Base-by-base conservation (phyloP, 495 filamentous ascomycete genomes). In the Hypoxylon fuscum region DNA sequence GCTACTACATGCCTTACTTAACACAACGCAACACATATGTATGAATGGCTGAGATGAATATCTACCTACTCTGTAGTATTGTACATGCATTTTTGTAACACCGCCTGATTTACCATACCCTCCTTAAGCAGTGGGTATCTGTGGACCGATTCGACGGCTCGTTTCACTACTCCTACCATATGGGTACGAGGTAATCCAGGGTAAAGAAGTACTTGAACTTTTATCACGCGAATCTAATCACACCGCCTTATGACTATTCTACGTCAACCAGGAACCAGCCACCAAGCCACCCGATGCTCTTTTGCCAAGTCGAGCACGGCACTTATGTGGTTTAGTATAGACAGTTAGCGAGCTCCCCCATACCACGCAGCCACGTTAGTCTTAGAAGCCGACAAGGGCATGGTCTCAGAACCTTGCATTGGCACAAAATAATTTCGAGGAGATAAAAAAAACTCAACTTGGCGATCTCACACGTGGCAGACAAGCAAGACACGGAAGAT, bases 401-500 rank as follows among this genome's bases (percentile, higher is more conserved):
- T 42, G 35, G 58, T 34, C 38, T 56, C 42, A 54, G 15, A 20
- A 32, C 45, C 27, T 21, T 48, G 45, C 47, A 23, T 50, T n/a
- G 14, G 29, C 31, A 50, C 17, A 17, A 35, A 45, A 37, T n/a
- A 12, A 35, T n/a, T 7, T 35, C 17, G 46, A 61, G n/a, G 38
- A 27, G 23, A 62, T 21, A 21, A 22, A 40, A 46, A 46, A 48
- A 46, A 12, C 17, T 22, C 22, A 27, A 50, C 52, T 61, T 53
- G 56, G 62, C 62, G 56, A 66, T 66, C 62, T 57, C 62, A 60
- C 62, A 66, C 62, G 62, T 66, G 62, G 56, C 62, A 21, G 50
- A 37, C 56, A 61, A 60, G 62, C 47, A 66, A 57, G 56, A 56
- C 51, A 46, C 55, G 62, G 55, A 44, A 65, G 55, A 59, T 64